Base-by-base conservation (phyloP, 1,284 basidiomycete species). In the Paramarasmius palmivorus region DNA sequence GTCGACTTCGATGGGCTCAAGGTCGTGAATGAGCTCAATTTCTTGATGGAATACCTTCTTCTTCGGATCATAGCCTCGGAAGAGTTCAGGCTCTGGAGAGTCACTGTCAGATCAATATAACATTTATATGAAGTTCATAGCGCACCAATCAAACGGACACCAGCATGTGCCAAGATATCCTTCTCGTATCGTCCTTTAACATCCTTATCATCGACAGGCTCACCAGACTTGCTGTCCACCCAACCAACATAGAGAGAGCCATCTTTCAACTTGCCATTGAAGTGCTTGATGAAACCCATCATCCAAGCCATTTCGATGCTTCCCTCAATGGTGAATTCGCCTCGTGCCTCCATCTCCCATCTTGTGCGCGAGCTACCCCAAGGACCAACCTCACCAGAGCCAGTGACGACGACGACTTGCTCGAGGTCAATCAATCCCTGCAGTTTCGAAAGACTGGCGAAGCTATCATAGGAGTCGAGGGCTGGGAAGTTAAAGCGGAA, bases 281-380 rank as follows among this genome's bases (percentile, higher is more conserved):
- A 95, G 78, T 98, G 94, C 75, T 96, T 98, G 83, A 98, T 98
- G 73, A 86, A 86, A 42, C 97, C 95, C 92, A 97, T 98, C 74
- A 98, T 90, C 95, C 96, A 99, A 14, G 96, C 95, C 90, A 99
- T 95, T 78, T 99, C 96, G 65, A 99, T 97, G 67, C 92, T 93
- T 42, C 95, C 96, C 72, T 98, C 92, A 65, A 98, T 96, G 6
- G 94, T 95, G 73, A 97, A 90, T 67, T 95, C 86, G 34, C 95
- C 94, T 47, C 85, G 81, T 45, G 93, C 94, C 71, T 98, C 95
- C 93, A 98, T 97, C 77, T 99, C 95, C 96, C 96, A 99, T 61
- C 96, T 87, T n/a, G 96, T 99, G 61, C 97, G 88, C 20, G 95
- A 90, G 65, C 93, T 95, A 64, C 97, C 97, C 93, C 95, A 99